These are phyloP conservation scores for Pseudozyma sp. DNA, from an alignment of 1,284 basidiomycete genomes.

Conservation along the genomic window DNA sequence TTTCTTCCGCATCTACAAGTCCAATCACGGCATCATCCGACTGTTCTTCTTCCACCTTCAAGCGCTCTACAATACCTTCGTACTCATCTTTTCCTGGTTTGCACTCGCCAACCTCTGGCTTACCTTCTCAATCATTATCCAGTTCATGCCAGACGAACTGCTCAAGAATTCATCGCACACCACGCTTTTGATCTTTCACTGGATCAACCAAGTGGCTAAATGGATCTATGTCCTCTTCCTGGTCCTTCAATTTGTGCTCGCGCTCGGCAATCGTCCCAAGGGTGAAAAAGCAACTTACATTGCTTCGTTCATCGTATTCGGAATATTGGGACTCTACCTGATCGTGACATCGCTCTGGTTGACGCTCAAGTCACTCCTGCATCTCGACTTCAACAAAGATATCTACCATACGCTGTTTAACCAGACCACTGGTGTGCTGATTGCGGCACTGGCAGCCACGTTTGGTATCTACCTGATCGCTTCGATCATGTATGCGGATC, in stretches of 20 bases:
- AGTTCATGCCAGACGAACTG: constrained; percentile 80
- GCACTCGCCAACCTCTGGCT: constrained; percentile 91
- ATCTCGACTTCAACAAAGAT: constrained; percentile 19
- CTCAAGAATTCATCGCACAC: constrained; percentile 80
- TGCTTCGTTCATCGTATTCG: constrained; percentile 79
- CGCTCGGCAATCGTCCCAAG: constrained; percentile 91
- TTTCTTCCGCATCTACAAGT: constrained; percentile 92
- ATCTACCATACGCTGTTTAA: constrained; percentile 53
- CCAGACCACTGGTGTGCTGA: constrained; percentile 61
- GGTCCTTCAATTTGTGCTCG: constrained; percentile 88
- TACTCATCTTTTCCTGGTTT: constrained; percentile 92
- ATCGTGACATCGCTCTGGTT: constrained; percentile 66
- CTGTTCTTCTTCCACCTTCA: constrained; percentile 96
- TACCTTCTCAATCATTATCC: constrained; percentile 95
- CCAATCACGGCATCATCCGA: constrained; percentile 81
- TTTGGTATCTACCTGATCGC: constrained; percentile 74
- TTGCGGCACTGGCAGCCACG: constrained; percentile 66
- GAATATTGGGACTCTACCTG: constrained; percentile 63
- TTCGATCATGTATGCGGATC: constrained; percentile 93
- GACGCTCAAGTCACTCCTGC: constrained; percentile 55
- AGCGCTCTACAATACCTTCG: constrained; percentile 89
- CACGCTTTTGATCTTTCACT: constrained; percentile 76
- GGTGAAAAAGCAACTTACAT: constrained; percentile 87
- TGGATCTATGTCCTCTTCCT: constrained; percentile 89
- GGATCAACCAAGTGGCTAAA: constrained; percentile 81